Percentiles rank a stretch among this genome's conserved stretches.
phyloP scores from a whole-genome alignment of 2,329 filamentous ascomycete species.

The Macrophomina pseudophaseolina region DNA sequence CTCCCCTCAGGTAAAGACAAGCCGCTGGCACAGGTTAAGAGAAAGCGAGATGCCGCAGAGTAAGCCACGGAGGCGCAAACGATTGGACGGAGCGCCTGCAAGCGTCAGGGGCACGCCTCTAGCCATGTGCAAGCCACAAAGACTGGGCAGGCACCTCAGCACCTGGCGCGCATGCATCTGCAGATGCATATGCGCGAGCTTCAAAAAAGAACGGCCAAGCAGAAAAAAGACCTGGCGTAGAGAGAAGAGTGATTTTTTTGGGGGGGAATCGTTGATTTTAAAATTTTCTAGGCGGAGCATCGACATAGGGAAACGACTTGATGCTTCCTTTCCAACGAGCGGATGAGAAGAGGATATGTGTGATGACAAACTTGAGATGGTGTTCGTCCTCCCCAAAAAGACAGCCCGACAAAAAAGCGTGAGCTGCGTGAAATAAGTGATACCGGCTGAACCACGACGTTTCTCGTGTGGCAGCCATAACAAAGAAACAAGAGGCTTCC shows the following conservation, averaged over 20 bases:
- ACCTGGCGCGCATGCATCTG: not conserved
- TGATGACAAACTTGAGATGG: not conserved
- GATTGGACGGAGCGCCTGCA: not conserved
- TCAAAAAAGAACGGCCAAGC: too few relatives aligned
- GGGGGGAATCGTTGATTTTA: conserved; percentile 8
- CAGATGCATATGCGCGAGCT: not conserved
- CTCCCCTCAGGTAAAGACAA: not conserved
- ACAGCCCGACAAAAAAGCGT: not conserved
- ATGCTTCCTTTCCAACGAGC: not conserved
- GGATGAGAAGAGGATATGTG: not conserved
- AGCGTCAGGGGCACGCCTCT: not conserved
- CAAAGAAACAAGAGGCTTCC: conserved; percentile 1
- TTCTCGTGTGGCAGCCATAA: not conserved
- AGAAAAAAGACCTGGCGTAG: not conserved
- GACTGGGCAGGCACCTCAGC: not conserved
- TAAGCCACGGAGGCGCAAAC: not conserved
- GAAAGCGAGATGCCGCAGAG: not conserved
- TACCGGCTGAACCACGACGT: too few relatives aligned
- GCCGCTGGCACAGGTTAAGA: not conserved
- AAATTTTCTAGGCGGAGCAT: not conserved
- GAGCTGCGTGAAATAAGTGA: not conserved
- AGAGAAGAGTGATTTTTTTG: not conserved
- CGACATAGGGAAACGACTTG: not conserved
- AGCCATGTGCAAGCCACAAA: not conserved
- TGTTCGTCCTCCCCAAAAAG: not conserved